Evolutionary conservation across 192 early-diverging fungal species (phyloP), one percentile per base, ranked within the genome.

Genomic region (Entomortierella parvispora): DNA sequence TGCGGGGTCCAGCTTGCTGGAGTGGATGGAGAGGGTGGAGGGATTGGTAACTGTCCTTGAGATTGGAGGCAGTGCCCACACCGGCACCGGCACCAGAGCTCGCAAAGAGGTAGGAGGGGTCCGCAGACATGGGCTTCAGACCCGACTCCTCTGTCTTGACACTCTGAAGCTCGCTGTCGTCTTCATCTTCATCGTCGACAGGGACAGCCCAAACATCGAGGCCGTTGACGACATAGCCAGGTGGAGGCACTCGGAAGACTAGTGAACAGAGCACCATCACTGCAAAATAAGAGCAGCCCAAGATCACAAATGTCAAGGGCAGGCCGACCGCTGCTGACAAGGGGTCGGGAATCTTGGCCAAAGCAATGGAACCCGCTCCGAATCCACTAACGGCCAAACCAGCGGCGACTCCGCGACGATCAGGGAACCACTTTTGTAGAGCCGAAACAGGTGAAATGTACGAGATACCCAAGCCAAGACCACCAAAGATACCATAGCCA

Each of bases 311-410:
- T 9, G 88, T 79, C 33, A 82, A 26, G 17, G 89, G 85, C 15
- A 92, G 75, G 20, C 84, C 88, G 0, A 85, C 79, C 46, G 71
- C 43, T 18, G 83, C 82, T 47, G 91, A 69, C 17, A 93, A 85
- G 53, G 77, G 78, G 37, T 86, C 83, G 50, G 89, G 90, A 49
- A 89, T 85, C 68, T 84, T 85, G 48, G 90, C 87, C 57, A 89
- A 88, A 15, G 90, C 88, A 56, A 92, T 88, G 20, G 88, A 86
- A 1, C 92, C 92, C 29, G 85, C 90, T 46, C 90, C 92, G 77
- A 93, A 93, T 8, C 90, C 91, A 76, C 88, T 89, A 58, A 92
- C 92, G 15, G 91, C 90, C 37, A 89, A 76, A 12, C 87, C 87
- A 29, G 86, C 83, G 8, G 87, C 87, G 4, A 86, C 77, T 17